phyloP scores from a whole-genome alignment of 169 alveolate species.

The Eimeria mitis region DNA sequence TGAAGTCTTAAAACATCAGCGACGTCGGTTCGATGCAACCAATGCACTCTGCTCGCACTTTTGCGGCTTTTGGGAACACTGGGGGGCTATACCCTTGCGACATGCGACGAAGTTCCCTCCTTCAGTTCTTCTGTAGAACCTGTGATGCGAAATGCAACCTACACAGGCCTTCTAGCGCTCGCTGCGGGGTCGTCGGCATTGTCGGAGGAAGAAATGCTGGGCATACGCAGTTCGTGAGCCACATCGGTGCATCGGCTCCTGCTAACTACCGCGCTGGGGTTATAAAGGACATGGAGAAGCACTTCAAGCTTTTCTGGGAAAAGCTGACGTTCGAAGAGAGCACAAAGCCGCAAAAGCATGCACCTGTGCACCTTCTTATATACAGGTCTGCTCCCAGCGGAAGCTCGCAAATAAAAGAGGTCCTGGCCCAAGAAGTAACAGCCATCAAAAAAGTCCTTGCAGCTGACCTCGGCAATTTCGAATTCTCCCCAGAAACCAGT shows the following conservation, averaged over 20 bases:
- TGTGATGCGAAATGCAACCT: not conserved
- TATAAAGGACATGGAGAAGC: slow-evolving; percentile 57
- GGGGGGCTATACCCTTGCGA: not conserved
- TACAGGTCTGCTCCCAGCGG: slow-evolving; percentile 72
- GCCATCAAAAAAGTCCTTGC: slow-evolving; percentile 39
- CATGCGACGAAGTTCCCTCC: no score
- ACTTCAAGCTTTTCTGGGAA: slow-evolving; percentile 56
- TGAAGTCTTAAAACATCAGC: not conserved
- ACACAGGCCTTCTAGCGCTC: slow-evolving; percentile 44
- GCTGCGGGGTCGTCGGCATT: slow-evolving; percentile 70
- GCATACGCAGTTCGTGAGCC: slow-evolving; percentile 70
- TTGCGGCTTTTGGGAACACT: not conserved
- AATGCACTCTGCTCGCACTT: not conserved
- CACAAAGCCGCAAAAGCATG: not conserved
- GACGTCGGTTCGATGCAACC: not conserved
- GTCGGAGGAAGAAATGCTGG: slow-evolving; percentile 62
- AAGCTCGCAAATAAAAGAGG: slow-evolving; percentile 58
- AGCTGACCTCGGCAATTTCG: slow-evolving; percentile 47
- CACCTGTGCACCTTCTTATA: slow-evolving; percentile 59
- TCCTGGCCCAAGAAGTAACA: slow-evolving; percentile 42
- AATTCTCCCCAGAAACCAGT: slow-evolving; percentile 36
- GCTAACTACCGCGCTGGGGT: slow-evolving; percentile 67
- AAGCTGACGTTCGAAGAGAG: not conserved
- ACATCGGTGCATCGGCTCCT: slow-evolving; percentile 49
- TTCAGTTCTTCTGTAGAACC: not conserved